Evolutionary conservation across 1,139 yeast species (phyloP), one percentile per base, ranked within the genome.

Genomic region (Sporopachydermia cereana): DNA sequence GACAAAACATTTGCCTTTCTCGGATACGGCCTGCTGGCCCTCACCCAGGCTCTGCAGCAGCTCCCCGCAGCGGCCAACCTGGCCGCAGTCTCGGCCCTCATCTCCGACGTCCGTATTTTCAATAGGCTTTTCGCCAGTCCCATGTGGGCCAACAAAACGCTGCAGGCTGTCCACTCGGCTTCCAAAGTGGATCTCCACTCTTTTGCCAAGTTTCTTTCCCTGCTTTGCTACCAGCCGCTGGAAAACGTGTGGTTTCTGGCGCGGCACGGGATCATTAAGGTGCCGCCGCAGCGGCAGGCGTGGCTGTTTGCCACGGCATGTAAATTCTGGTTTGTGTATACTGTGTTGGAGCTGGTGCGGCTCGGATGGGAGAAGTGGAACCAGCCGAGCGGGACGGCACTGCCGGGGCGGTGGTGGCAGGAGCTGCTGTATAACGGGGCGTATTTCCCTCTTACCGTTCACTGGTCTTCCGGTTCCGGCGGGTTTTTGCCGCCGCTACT

Each of bases 261-360:
- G 5, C 18, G 22, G 5, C 39, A 34, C 22, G 39, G 39, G 22
- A 34, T 34, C 5, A 9, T 34, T 12, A 34, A 5, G 22, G 22
- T 34, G 5, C 7, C 9, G 22, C 39, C 39, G 22, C 12, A 34
- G 22, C 9, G 20, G 9, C n/a, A 5, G 9, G 17, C 39, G 22
- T 34, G 39, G 39, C n/a, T 34, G 18, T 34, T 34, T 34, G 39
- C 39, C 17, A 34, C 39, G 18, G 39, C 39, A 12, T 34, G 39
- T 34, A 34, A 34, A 20, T 34, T 34, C 22, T 34, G 39, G 39
- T 34, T 34, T 20, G 9, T 34, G 9, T 34, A 16, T 20, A 34
- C 39, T 7, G 22, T 34, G 12, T 20, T 34, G n/a, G 39, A 34
- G n/a, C 17, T 34, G n/a, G 39, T 12, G 17, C 9, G 39, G 17